Percentiles rank a stretch among this genome's conserved stretches.
phyloP scores from a whole-genome alignment of 441 rosid genomes.

The Corymbia calophylla region DNA sequence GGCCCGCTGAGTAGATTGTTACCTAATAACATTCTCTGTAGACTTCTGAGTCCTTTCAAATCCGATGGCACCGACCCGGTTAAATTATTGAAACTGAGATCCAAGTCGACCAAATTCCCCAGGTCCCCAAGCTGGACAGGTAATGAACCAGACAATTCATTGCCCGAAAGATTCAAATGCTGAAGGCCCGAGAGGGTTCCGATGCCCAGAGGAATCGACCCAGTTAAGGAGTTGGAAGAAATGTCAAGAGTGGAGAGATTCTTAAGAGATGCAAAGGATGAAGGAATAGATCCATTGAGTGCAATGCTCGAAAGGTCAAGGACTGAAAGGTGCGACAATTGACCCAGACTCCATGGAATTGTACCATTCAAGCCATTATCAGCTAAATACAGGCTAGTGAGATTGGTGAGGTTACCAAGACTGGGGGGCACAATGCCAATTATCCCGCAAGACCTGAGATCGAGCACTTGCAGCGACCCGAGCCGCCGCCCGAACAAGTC shows the following conservation, averaged over 20 bases:
- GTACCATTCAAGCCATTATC: conserved; percentile 4
- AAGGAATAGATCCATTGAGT: conserved; percentile 3
- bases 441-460: conserved; percentile 10
- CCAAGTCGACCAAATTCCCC: background rate
- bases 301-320: conserved; percentile 6
- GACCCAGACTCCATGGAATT: conserved; percentile 1
- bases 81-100: conserved; percentile 3
- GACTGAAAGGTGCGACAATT: background rate
- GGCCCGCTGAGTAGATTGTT: conserved; percentile 1
- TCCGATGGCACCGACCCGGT: conserved; percentile 2
- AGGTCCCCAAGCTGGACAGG: conserved; percentile 9
- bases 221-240: conserved; percentile 2
- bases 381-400: conserved; percentile 3
- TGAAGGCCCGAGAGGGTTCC: background rate
- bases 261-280: conserved; percentile 10
- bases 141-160: background rate
- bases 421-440: conserved; percentile 1
- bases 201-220: background rate
- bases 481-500: conserved; percentile 2
- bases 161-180: conserved; percentile 3
- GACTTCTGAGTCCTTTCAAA: conserved; percentile 3
- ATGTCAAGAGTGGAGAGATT: conserved; percentile 12
- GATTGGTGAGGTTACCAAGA: conserved; percentile 10
- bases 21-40: background rate
- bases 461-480: conserved; percentile 10